phyloP scores from a whole-genome alignment of 352 stramenopile species.

The Discostella stelligera region DNA sequence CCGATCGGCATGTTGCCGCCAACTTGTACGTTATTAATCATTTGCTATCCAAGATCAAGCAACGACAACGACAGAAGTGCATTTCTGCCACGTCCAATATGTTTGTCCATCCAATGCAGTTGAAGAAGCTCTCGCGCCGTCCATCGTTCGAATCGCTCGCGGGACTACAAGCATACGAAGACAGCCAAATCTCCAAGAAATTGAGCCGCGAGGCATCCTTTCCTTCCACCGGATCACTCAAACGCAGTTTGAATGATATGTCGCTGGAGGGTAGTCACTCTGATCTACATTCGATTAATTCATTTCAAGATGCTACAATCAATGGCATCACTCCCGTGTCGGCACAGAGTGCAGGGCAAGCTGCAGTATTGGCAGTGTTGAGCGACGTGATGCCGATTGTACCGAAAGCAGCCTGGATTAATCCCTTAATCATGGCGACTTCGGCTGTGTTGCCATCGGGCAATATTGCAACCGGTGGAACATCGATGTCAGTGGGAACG shows the following conservation, averaged over 20 bases:
- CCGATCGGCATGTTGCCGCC: slow-evolving; percentile 63
- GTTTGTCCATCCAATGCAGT: slow-evolving; percentile 35
- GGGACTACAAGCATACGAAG: slow-evolving; percentile 44
- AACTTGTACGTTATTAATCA: slow-evolving; percentile 83
- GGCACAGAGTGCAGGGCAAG: slow-evolving; percentile 52
- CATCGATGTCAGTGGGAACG: slow-evolving; percentile 1
- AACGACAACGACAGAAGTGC: slow-evolving; percentile 5
- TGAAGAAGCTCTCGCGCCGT: slow-evolving; percentile 70
- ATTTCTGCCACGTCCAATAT: slow-evolving; percentile 15
- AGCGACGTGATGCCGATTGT: slow-evolving; percentile 68
- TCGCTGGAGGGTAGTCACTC: slow-evolving; percentile 21
- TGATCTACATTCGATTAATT: slow-evolving; percentile 3
- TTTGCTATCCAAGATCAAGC: slow-evolving; percentile 56
- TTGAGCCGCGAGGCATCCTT: slow-evolving; percentile 53
- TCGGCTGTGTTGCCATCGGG: slow-evolving; percentile 2
- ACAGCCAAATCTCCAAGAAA: slow-evolving; percentile 21
- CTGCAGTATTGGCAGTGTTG: slow-evolving; percentile 54
- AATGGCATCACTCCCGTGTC: slow-evolving; percentile 58
- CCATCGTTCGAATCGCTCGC: slow-evolving; percentile 80
- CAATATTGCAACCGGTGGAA: slow-evolving; percentile 5
- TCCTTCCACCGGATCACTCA: slow-evolving; percentile 71
- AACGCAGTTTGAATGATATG: slow-evolving; percentile 62
- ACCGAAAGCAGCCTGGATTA: slow-evolving; percentile 28
- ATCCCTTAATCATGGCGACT: slow-evolving; percentile 5
- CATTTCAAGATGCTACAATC: slow-evolving; percentile 16